phyloP scores from a whole-genome alignment of 2,329 filamentous ascomycete species.

The Phaeomoniella chlamydospora region DNA sequence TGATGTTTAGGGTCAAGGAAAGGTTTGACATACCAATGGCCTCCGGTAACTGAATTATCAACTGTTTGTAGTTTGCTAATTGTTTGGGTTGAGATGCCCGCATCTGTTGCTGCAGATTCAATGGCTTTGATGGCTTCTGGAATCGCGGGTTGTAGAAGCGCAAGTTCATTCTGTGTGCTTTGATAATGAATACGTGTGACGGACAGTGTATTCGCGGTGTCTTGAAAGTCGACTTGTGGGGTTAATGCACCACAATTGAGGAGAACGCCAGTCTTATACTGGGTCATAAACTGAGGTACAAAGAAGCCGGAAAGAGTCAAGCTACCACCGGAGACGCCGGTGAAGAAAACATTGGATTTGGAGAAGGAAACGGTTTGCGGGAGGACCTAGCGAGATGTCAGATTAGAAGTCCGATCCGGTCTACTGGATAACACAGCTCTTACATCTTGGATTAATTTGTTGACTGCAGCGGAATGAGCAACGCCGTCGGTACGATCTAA shows the following conservation, averaged over 20 bases:
- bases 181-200: conserved; percentile 41
- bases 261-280: conserved; percentile 37
- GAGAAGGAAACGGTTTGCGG: conserved; percentile 41
- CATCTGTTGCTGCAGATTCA: conserved; percentile 29
- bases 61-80: conserved; percentile 41
- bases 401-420: too few relatives aligned
- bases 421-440: too few relatives aligned
- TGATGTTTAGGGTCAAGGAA: too few relatives aligned
- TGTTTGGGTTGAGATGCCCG: conserved; percentile 28
- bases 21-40: too few relatives aligned
- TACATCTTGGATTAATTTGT: conserved; percentile 36
- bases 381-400: too few relatives aligned
- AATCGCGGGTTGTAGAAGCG: conserved; percentile 33
- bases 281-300: conserved; percentile 39
- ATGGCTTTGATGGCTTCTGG: conserved; percentile 36
- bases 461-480: conserved; percentile 40
- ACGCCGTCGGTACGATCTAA: conserved; percentile 40
- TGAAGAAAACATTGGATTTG: conserved; percentile 38
- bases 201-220: conserved; percentile 24
- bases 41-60: conserved; percentile 39
- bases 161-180: conserved; percentile 37
- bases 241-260: conserved; percentile 41
- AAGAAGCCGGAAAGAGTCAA: conserved; percentile 43
- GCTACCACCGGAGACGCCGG: conserved; percentile 40
- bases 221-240: conserved; percentile 37